Conservation (phyloP, 1,139 yeast species). For the Debaryomyces udenii region DNA sequence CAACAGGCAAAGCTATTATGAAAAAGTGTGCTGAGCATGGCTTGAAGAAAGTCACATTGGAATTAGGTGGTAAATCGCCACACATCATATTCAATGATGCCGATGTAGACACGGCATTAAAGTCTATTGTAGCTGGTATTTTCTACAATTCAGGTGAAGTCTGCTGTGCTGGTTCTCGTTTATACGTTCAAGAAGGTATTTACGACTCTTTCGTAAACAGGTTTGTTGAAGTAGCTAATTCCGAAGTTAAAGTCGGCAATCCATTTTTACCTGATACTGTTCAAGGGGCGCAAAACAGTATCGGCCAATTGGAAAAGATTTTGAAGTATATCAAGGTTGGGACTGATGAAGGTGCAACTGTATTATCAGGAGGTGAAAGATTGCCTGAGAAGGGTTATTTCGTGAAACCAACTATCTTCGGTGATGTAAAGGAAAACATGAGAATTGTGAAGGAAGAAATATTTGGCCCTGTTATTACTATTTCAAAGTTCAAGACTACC, state of each 20-base stretch:
- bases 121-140: conserved; percentile 25
- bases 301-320: conserved; percentile 67
- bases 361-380: conserved; percentile 28
- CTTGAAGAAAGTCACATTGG: conserved; percentile 39
- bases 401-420: conserved; percentile 30
- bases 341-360: conserved; percentile 47
- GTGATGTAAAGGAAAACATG: conserved; percentile 30
- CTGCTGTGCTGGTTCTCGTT: conserved; percentile 77
- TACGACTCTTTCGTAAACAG: conserved; percentile 61
- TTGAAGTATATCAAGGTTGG: conserved; percentile 66
- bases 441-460: conserved; percentile 32
- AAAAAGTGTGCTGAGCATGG: conserved; percentile 33
- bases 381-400: conserved; percentile 28
- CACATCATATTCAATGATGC: conserved; percentile 36
- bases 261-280: conserved; percentile 65
- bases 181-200: conserved; percentile 67
- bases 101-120: conserved; percentile 21
- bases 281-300: conserved; percentile 80
- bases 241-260: conserved; percentile 57
- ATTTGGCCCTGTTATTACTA: conserved; percentile 33
- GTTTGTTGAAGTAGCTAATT: conserved; percentile 58
- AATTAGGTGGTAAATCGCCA: conserved; percentile 41
- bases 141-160: conserved; percentile 76
- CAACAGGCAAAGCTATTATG: conserved; percentile 38
- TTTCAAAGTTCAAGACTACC: conserved; percentile 29